Base-by-base conservation (phyloP, 2,329 filamentous ascomycete genomes). In the Raffaelea ambrosiae region DNA sequence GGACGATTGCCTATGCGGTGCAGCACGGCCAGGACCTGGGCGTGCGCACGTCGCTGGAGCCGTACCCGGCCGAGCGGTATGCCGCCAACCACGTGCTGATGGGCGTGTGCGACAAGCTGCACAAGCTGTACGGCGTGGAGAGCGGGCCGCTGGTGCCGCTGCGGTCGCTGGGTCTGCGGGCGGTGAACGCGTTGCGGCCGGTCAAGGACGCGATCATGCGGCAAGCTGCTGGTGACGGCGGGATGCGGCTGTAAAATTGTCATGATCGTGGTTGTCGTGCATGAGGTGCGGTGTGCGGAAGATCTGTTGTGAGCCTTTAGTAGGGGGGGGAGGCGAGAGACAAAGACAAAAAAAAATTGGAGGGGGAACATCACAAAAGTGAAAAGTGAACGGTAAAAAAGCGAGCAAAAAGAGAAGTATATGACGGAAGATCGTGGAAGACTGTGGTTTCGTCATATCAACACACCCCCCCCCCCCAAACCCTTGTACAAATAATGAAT, bases 181-280 rank as follows among this genome's bases (percentile, higher is more conserved):
- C 84, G 8, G 84, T 96, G 52, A 84, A 96, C 65, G 75, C 77
- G 2, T 60, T 95, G 59, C 76, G 79, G 0, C 79, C 84, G 35
- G 59, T 95, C 48, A 97, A 97, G 74, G 78, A 74, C 40, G 88
- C 90, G 61, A 73, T 97, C 53, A 97, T 97, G 91, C 79, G 79
- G 46, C 78, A 81, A 62, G 80, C 80, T 9, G 76, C 79, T 9
- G 77, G 76, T 7, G 73, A 29, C 26, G 13, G 13, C 26, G 26
- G 26, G 7, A 29, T 29, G 26, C 26, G 26, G 7, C 26, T 29
- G 26, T 29, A 13, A 29, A 13, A 13, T 29, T 29, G 26, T 7
- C 26, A 7, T n/a, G n/a, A n/a, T n/a, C n/a, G n/a, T n/a, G n/a
- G n/a, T n/a, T n/a, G n/a, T n/a, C n/a, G n/a, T n/a, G n/a, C n/a